phyloP scores from a whole-genome alignment of 352 stramenopile genomes.

The Globisporangium acanthophoron region DNA sequence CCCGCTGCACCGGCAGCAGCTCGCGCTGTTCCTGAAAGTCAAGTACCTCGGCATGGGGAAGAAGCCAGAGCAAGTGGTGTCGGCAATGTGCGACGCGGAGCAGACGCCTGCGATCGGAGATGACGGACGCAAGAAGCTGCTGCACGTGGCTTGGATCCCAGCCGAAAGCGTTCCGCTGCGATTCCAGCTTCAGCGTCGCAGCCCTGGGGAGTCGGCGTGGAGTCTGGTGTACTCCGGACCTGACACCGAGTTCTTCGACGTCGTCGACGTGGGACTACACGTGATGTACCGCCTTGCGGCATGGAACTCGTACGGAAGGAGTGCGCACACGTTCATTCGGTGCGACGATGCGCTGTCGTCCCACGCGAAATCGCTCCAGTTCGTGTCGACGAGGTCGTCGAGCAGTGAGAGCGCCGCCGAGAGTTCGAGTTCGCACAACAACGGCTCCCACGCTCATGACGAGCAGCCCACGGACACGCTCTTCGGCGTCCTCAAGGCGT shows the following conservation, averaged over 20 bases:
- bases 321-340: conserved; percentile 46
- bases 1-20: conserved; percentile 68
- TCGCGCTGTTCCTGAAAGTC: conserved; percentile 80
- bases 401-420: not conserved
- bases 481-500: conserved; percentile 50
- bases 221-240: conserved; percentile 49
- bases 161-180: conserved; percentile 40
- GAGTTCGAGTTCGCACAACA: not conserved
- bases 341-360: conserved; percentile 20
- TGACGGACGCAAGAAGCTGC: conserved; percentile 22
- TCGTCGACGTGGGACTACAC: conserved; percentile 44
- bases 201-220: conserved; percentile 54
- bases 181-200: conserved; percentile 69
- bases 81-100: conserved; percentile 31
- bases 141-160: conserved; percentile 57
- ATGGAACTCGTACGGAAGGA: conserved; percentile 82
- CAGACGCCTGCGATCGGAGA: not conserved
- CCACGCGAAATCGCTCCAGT: not conserved
- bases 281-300: conserved; percentile 73
- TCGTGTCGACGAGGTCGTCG: not conserved
- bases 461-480: conserved; percentile 12
- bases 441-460: conserved; percentile 9
- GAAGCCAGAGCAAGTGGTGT: conserved; percentile 42
- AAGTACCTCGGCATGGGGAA: conserved; percentile 77
- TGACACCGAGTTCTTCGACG: conserved; percentile 68